Evolutionary conservation across 257 asterid genomes (phyloP), one percentile per base, ranked within the genome.

Genomic region (Capsicum chinense): DNA sequence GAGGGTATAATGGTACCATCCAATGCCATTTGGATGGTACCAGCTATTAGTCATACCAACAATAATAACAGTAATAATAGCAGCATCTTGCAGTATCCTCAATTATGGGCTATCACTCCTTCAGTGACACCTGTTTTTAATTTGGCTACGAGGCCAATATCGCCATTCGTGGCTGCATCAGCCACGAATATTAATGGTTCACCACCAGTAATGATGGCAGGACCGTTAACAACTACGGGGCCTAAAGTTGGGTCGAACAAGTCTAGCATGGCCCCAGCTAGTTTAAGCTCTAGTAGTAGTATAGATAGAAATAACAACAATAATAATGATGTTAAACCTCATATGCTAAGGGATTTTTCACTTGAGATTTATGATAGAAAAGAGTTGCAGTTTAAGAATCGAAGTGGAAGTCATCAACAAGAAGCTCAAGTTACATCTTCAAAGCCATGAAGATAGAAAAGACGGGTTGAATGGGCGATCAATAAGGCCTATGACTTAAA

Each of bases 281-380:
- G 84, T 50, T 7, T 59, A 47, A 81, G 84, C 44, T 44, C 83
- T 44, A 39, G 42, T 60, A 39, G 42, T 60, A 63, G 73, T 52
- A 35, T 12, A 54, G 3, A 26, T 33, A 54, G 48, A 14, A 52
- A 78, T 21, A 78, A 76, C 48, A 78, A 76, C 48, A 26, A 54
- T 4, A 80, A 37, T 2, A 63, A 9, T 16, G 59, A 19, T 42
- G 74, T 63, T 58, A 80, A 81, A 42, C 59, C 76, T 60, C 84
- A 81, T n/a, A 59, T 37, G 44, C 68, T 60, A 15, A 81, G 84
- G 48, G 84, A 81, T 42, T 81, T 81, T 81, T 81, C 84, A 44
- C 58, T 81, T 13, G 58, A 81, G 6, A 81, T 60, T 39, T 81
- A 81, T 60, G 84, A 81, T 48, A 81, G 73, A 62, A 81, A 81